Percentiles rank a stretch among this genome's conserved stretches.
phyloP scores from a whole-genome alignment of 2,329 filamentous ascomycete species.

The Fusarium piperis region DNA sequence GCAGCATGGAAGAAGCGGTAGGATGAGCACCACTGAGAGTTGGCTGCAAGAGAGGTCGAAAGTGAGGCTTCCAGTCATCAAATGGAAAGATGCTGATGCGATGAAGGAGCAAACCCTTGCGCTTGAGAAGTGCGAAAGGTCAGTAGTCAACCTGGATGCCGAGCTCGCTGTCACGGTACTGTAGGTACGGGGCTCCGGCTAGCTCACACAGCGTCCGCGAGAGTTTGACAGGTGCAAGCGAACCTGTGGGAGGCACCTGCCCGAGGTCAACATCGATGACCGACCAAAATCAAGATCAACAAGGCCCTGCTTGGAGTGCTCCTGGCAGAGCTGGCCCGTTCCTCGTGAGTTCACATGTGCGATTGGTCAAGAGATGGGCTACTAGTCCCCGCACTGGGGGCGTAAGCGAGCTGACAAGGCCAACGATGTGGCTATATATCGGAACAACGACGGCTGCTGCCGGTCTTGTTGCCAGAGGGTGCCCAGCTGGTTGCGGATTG shows the following conservation, averaged over 20 bases:
- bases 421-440: neutral
- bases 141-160: neutral
- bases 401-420: slow-evolving; percentile 11
- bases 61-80: neutral
- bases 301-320: neutral
- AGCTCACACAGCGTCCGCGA: neutral
- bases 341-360: neutral
- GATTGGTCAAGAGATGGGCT: neutral
- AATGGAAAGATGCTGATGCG: neutral
- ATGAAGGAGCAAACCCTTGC: neutral
- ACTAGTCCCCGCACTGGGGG: slow-evolving; percentile 25
- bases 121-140: neutral
- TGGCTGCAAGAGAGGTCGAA: neutral
- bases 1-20: neutral
- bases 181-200: neutral
- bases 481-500: neutral
- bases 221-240: slow-evolving; percentile 8
- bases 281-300: slow-evolving; percentile 49
- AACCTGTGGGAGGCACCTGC: neutral
- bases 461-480: neutral
- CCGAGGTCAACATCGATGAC: slow-evolving; percentile 43
- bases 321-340: neutral
- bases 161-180: neutral
- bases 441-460: neutral
- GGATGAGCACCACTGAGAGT: neutral